Percentiles rank a stretch among this genome's conserved stretches.
Evolutionary conservation across 164 flowering plant genomes (phyloP).

Genomic region (Malania oleifera): DNA sequence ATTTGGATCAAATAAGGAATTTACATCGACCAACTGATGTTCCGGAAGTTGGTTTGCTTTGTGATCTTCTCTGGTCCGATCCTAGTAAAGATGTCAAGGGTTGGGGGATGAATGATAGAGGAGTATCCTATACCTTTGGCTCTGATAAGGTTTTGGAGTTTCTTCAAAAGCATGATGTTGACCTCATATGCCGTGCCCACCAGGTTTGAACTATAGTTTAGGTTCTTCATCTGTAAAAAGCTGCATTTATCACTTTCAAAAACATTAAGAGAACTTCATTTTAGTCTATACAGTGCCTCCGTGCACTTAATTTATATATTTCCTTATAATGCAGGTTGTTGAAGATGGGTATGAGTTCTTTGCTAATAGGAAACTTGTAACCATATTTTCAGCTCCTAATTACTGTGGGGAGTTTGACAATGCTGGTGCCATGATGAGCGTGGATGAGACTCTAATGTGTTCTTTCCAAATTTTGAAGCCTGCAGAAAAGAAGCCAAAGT

Average conservation of each 20-base stretch:
- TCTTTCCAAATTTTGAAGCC: slow-evolving; percentile 52
- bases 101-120: slow-evolving; percentile 67
- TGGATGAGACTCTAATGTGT: slow-evolving; percentile 83
- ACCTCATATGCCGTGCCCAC: slow-evolving; percentile 59
- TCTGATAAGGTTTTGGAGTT: slow-evolving; percentile 42
- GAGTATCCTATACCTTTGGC: slow-evolving; percentile 58
- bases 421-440: slow-evolving; percentile 95
- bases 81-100: slow-evolving; percentile 52
- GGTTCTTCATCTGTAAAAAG: not conserved
- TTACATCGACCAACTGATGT: slow-evolving; percentile 55
- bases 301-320: not conserved
- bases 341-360: slow-evolving; percentile 38
- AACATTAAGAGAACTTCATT: not conserved
- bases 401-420: slow-evolving; percentile 88
- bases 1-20: slow-evolving; percentile 46
- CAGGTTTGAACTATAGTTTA: slow-evolving; percentile 32
- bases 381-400: slow-evolving; percentile 88
- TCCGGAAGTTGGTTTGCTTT: slow-evolving; percentile 53
- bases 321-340: slow-evolving; percentile 19
- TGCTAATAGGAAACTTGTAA: slow-evolving; percentile 70
- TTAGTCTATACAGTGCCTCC: too few species aligned
- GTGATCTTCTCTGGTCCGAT: slow-evolving; percentile 63
- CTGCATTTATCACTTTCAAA: not conserved
- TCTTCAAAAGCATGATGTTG: slow-evolving; percentile 49
- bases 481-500: slow-evolving; percentile 22